Conservation (phyloP, 139 green algal species). For the Chlorella sp. region DNA sequence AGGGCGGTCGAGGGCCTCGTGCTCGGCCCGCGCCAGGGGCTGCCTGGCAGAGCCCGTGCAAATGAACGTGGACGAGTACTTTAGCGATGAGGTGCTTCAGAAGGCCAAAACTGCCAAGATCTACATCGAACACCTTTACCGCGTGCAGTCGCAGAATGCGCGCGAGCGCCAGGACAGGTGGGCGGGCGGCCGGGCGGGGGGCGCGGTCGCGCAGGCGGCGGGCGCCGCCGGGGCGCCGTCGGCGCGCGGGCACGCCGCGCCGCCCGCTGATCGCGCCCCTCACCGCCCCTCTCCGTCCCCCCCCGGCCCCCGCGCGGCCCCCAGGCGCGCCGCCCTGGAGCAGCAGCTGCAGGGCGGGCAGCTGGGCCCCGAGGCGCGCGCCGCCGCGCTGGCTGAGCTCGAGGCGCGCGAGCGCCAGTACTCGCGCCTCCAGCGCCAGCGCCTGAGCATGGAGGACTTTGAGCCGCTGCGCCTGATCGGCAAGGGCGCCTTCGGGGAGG, state of each 20-base stretch:
- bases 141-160: constrained; percentile 74
- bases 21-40: too few relatives aligned
- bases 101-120: constrained; percentile 79
- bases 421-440: constrained; percentile 83
- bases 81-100: constrained; percentile 39
- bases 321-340: constrained; percentile 76
- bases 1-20: too few relatives aligned
- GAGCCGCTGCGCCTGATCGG: constrained; percentile 96
- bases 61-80: constrained; percentile 24
- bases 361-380: constrained; percentile 62
- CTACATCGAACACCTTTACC: constrained; percentile 97
- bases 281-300: neutral
- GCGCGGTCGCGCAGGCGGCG: too few relatives aligned
- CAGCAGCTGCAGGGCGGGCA: constrained; percentile 55
- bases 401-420: constrained; percentile 81
- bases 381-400: constrained; percentile 59
- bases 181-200: neutral
- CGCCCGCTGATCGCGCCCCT: too few relatives aligned
- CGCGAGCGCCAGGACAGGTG: constrained; percentile 75
- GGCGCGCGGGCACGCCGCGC: too few relatives aligned
- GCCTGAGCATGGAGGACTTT: constrained; percentile 89
- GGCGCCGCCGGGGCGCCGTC: too few relatives aligned
- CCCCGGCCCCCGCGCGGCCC: neutral
- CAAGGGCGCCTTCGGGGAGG: constrained; percentile 95
- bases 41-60: neutral